Percentiles rank a stretch among this genome's conserved stretches.
Evolutionary conservation across 805 yeast species (phyloP).

Genomic region (Alloascoidea hylecoeti): DNA sequence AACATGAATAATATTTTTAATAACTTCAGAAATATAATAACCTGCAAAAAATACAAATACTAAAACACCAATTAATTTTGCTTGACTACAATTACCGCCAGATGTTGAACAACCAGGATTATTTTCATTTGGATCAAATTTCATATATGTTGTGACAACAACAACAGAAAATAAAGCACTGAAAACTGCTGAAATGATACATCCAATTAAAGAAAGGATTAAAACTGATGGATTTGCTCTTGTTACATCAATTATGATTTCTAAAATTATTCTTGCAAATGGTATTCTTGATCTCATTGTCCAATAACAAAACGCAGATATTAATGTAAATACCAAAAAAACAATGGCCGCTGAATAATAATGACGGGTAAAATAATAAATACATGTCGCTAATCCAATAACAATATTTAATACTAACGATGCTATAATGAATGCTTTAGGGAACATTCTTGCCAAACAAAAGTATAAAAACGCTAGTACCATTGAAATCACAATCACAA

Average conservation of each 20-base stretch:
- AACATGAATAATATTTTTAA: constrained; percentile 68
- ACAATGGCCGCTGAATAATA: constrained; percentile 77
- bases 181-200: constrained; percentile 44
- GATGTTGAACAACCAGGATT: constrained; percentile 35
- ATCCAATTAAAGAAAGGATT: constrained; percentile 44
- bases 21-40: constrained; percentile 69
- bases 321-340: constrained; percentile 46
- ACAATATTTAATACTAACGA: constrained; percentile 57
- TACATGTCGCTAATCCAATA: constrained; percentile 62
- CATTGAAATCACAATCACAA: constrained; percentile 46
- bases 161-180: constrained; percentile 52
- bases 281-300: constrained; percentile 58
- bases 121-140: constrained; percentile 42
- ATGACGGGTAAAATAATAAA: constrained; percentile 50
- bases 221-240: constrained; percentile 57
- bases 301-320: constrained; percentile 65
- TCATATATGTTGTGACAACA: constrained; percentile 65
- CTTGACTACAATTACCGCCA: constrained; percentile 41
- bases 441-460: constrained; percentile 45
- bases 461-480: constrained; percentile 43
- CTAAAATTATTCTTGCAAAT: constrained; percentile 54
- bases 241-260: constrained; percentile 68
- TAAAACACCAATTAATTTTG: constrained; percentile 53
- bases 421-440: constrained; percentile 50
- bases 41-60: constrained; percentile 75